phyloP scores from a whole-genome alignment of 1,139 yeast genomes.

The Candida sojae region DNA sequence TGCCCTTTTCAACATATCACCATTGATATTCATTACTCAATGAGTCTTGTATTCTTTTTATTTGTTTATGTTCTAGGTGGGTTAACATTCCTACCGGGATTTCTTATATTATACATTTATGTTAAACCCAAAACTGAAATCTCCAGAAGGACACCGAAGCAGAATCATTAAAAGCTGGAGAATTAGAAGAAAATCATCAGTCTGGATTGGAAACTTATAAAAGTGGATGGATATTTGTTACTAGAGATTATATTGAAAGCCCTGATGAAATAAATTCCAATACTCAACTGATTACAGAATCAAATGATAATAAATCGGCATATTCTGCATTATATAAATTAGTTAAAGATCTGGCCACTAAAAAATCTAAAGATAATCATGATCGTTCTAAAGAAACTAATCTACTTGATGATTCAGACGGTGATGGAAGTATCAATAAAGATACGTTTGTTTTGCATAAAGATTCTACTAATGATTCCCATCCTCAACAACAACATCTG shows the following conservation, averaged over 20 bases:
- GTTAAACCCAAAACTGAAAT: not conserved
- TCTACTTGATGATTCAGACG: conserved; percentile 1
- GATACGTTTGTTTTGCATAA: conserved; percentile 3
- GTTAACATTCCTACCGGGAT: conserved; percentile 1
- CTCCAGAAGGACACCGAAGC: not conserved
- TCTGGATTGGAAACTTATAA: conserved; percentile 67
- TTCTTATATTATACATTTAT: not conserved
- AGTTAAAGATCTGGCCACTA: conserved; percentile 36
- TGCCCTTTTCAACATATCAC: not conserved
- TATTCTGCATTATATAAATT: conserved; percentile 61
- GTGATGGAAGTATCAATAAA: conserved; percentile 3
- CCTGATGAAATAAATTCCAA: conserved; percentile 35
- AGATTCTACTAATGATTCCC: conserved; percentile 1
- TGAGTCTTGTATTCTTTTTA: conserved; percentile 1
- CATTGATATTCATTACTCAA: not conserved
- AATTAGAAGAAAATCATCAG: conserved; percentile 56
- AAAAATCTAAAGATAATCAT: conserved; percentile 9
- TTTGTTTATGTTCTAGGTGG: not conserved
- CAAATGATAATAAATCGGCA: conserved; percentile 52
- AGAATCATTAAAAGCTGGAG: conserved; percentile 45
- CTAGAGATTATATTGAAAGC: conserved; percentile 68
- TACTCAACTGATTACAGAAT: conserved; percentile 38
- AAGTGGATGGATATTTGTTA: conserved; percentile 82
- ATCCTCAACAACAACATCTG: conserved; percentile 6
- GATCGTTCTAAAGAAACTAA: conserved; percentile 1